Percentiles rank a stretch among this genome's conserved stretches.
phyloP scores from a whole-genome alignment of 2,329 filamentous ascomycete species.

The Claviceps lovelessii region DNA sequence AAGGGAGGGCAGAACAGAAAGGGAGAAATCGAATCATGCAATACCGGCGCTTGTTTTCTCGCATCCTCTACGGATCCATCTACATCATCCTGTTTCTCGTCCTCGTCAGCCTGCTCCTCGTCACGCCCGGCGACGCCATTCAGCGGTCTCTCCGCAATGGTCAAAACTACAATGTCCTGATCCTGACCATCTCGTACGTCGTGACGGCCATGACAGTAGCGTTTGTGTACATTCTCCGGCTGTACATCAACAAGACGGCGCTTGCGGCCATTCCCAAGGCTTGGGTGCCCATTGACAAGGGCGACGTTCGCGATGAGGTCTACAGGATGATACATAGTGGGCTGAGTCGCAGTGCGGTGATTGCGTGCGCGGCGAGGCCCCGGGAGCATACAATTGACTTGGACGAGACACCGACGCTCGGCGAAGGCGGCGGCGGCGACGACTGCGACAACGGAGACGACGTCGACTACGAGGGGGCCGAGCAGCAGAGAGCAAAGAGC shows the following conservation, averaged over 20 bases:
- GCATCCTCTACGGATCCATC: conserved; percentile 65
- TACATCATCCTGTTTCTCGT: conserved; percentile 66
- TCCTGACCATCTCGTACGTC: conserved; percentile 63
- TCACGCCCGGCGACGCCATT: conserved; percentile 70
- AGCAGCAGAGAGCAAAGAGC: conserved; percentile 7
- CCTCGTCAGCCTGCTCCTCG: conserved; percentile 56
- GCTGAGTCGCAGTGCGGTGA: conserved; percentile 60
- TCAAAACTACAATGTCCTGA: conserved; percentile 68
- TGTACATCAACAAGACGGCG: conserved; percentile 72
- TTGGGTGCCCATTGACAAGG: conserved; percentile 75
- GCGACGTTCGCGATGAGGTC: conserved; percentile 63
- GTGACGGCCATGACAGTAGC: conserved; percentile 54
- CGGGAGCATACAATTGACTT: conserved; percentile 12
- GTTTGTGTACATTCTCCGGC: conserved; percentile 67
- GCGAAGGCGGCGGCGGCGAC: not conserved
- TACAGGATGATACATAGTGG: conserved; percentile 60
- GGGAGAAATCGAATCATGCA: conserved; percentile 5
- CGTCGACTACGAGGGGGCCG: not conserved
- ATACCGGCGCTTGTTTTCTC: conserved; percentile 43
- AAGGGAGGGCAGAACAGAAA: not conserved
- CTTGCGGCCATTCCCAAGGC: conserved; percentile 72
- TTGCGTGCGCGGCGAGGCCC: conserved; percentile 52
- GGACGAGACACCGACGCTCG: conserved; percentile 7
- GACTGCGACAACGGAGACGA: no score
- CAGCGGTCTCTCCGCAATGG: conserved; percentile 54